Base-by-base conservation (phyloP, 139 green algal species). In the Trebouxia sp. region DNA sequence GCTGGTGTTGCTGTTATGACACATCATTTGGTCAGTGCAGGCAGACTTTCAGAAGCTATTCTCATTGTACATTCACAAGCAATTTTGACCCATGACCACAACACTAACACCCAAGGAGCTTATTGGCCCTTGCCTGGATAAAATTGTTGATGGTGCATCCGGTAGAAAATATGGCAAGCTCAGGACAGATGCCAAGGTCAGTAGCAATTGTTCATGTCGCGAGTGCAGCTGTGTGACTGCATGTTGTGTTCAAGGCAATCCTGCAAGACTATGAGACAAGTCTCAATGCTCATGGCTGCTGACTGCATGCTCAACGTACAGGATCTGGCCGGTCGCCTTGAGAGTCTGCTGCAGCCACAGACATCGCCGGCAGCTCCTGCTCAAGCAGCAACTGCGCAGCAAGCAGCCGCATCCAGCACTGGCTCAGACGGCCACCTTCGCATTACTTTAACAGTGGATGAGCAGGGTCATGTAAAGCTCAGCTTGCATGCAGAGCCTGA, bases 111-210 rank as follows among this genome's bases (percentile, higher is more conserved):
- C 81, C 17, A 35, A 42, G 24, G 28, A 83, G 58, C 77, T 92
- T 11, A 28, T 91, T 24, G 77, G 79, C 12, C 87, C 88, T 9
- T 87, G 83, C 38, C 83, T 92, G 7, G 82, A 90, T 39, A 86
- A 84, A 35, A 90, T 92, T 39, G 35, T 51, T n/a, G 78, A 86
- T 20, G 69, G 65, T 11, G 79, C 86, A 14, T 75, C 81, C 24
- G 87, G 86, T 3, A 81, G 87, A 39, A 90, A 91, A 62, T 86
- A 88, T 45, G 47, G 53, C 43, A 87, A 88, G 69, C 67, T 92
- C 22, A 79, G 82, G 5, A 79, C 83, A 11, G 88, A 92, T 69
- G 81, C 82, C 10, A 83, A 88, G 86, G 86, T 85, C 42, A 43
- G 70, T 10, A 11, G 7, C 70, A n/a, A n/a, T n/a, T n/a, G n/a